Conservation (phyloP, 2,329 filamentous ascomycete species). For the Raffaelea albimanens region DNA sequence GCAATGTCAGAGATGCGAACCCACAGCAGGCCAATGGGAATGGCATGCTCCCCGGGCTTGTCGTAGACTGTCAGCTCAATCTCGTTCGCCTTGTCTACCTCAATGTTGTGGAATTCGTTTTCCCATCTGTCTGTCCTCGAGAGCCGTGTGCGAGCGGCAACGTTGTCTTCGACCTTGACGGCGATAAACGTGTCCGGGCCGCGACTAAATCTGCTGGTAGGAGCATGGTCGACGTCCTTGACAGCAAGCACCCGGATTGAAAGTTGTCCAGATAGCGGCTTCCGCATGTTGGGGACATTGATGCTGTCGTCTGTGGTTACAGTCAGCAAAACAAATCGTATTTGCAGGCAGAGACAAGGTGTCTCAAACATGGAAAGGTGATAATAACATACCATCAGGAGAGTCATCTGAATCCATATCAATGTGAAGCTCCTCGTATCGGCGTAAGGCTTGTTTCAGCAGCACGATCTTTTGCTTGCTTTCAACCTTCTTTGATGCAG, state of each 20-base stretch:
- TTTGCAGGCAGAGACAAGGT: not conserved
- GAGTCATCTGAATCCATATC: constrained; percentile 75
- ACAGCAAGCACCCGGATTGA: constrained; percentile 80
- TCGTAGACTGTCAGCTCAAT: constrained; percentile 97
- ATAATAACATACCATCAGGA: constrained; percentile 66
- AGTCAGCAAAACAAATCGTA: not conserved
- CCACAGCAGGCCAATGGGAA: constrained; percentile 93
- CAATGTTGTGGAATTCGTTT: constrained; percentile 81
- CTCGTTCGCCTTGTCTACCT: constrained; percentile 97
- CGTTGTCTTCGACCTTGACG: constrained; percentile 90
- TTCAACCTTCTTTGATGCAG: constrained; percentile 79
- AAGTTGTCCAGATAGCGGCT: constrained; percentile 87
- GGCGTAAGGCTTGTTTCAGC: constrained; percentile 87
- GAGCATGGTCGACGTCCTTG: constrained; percentile 88
- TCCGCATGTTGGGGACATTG: constrained; percentile 87
- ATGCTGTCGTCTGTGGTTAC: constrained; percentile 73
- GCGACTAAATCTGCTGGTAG: constrained; percentile 72
- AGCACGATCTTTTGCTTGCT: constrained; percentile 97
- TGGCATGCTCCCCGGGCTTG: constrained; percentile 79
- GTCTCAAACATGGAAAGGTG: no score
- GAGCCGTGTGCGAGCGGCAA: constrained; percentile 78
- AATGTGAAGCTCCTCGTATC: constrained; percentile 95
- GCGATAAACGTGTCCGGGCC: constrained; percentile 93
- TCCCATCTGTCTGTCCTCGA: constrained; percentile 86
- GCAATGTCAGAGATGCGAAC: constrained; percentile 93